These are phyloP conservation scores for Neofusicoccum sp. DNA, from an alignment of 2,329 filamentous ascomycete genomes.

Conservation along the genomic window DNA sequence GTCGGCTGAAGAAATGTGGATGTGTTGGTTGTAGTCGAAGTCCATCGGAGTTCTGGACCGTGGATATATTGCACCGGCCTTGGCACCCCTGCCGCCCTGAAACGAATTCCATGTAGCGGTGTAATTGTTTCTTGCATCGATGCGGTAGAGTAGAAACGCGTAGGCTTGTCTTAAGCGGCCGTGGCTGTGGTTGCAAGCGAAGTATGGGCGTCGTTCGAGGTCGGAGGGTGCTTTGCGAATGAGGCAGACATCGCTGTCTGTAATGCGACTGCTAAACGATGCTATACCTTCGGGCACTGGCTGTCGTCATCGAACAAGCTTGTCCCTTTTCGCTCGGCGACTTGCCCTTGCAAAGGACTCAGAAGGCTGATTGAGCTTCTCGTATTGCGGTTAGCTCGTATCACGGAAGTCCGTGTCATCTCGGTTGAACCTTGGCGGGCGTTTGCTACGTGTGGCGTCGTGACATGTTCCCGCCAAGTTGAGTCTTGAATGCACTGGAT, in stretches of 20 bases:
- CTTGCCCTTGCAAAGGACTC: too few relatives aligned
- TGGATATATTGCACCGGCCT: slow-evolving; percentile 8
- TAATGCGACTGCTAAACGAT: slow-evolving; percentile 3
- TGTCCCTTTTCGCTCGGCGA: neutral
- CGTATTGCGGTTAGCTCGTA: neutral
- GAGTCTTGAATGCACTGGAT: neutral
- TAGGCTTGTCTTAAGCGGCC: neutral
- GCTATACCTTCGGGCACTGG: neutral
- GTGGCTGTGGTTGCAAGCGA: neutral
- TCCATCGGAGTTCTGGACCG: neutral
- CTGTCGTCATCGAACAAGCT: neutral
- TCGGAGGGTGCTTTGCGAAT: neutral
- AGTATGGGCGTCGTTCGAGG: neutral
- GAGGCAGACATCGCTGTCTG: neutral
- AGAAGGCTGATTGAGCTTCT: neutral
- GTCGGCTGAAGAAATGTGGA: neutral
- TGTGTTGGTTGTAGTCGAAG: neutral
- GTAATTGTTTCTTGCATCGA: neutral
- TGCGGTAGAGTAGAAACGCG: neutral
- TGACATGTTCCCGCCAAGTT: neutral
- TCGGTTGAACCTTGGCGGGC: neutral
- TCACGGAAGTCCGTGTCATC: slow-evolving; percentile 12
- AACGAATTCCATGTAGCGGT: slow-evolving; percentile 5
- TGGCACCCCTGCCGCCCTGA: slow-evolving; percentile 5
- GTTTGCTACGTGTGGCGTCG: neutral